These are phyloP conservation scores for Arthrobotrys musiformis DNA, from an alignment of 2,329 filamentous ascomycete genomes.

Conservation along the genomic window DNA sequence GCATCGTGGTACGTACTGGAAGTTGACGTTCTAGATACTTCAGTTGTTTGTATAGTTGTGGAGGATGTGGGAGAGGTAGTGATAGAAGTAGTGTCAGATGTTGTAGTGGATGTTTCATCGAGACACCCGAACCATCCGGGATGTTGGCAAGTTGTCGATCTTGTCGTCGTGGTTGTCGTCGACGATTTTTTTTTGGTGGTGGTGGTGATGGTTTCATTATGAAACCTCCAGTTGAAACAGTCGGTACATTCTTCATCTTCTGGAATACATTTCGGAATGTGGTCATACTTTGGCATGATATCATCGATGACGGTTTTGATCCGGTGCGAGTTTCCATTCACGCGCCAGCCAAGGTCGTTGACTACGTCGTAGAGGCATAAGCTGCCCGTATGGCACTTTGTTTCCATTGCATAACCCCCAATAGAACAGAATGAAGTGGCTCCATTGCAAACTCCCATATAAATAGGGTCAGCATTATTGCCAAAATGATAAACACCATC, in stretches of 20 bases:
- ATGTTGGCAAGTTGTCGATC: conserved; percentile 58
- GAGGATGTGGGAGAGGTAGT: conserved; percentile 41
- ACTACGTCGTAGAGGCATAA: conserved; percentile 95
- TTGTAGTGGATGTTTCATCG: conserved; percentile 57
- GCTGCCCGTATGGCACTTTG: conserved; percentile 86
- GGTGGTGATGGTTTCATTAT: conserved; percentile 88
- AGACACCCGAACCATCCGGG: conserved; percentile 59
- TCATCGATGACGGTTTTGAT: conserved; percentile 89
- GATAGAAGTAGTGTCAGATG: conserved; percentile 51
- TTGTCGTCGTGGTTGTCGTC: conserved; percentile 61
- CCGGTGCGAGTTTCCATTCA: conserved; percentile 89
- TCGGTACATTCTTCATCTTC: conserved; percentile 85
- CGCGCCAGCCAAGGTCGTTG: conserved; percentile 87
- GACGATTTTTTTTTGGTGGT: conserved; percentile 71
- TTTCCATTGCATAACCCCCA: conserved; percentile 92
- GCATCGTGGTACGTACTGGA: conserved; percentile 24
- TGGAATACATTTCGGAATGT: conserved; percentile 78
- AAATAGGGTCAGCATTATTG: conserved; percentile 94
- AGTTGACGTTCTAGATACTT: conserved; percentile 43
- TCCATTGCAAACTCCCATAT: conserved; percentile 91
- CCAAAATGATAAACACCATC: conserved; percentile 91
- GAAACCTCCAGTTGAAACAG: conserved; percentile 93
- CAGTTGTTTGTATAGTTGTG: conserved; percentile 44
- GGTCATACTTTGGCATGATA: conserved; percentile 84
- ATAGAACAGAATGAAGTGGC: conserved; percentile 89